Evolutionary conservation across 371 early-diverging fungal genomes (phyloP).

Genomic region (Rhizomucor pusillus): DNA sequence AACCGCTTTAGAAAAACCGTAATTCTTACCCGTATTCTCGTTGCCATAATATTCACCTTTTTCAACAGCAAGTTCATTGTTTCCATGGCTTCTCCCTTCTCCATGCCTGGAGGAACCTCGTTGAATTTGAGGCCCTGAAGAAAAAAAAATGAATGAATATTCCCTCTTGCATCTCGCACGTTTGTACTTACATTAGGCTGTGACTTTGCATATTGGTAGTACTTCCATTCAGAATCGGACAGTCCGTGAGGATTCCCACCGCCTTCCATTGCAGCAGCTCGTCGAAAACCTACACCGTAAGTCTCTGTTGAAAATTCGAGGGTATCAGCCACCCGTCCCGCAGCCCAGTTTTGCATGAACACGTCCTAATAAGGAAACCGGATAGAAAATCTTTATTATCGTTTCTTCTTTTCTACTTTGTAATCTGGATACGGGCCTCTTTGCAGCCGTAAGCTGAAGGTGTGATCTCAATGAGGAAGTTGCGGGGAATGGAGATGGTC

Average conservation of each 20-base stretch:
- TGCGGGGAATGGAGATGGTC: conserved; percentile 69
- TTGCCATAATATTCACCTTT: conserved; percentile 28
- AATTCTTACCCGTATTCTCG: background rate
- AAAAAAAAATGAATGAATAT: background rate
- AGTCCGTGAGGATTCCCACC: conserved; percentile 6
- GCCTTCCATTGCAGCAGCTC: no score
- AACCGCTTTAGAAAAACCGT: background rate
- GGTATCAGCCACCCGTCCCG: no score
- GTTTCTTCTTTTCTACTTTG: no score
- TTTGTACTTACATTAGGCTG: background rate
- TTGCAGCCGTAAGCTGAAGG: conserved; percentile 79
- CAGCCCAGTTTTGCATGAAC: no score
- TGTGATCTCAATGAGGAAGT: conserved; percentile 71
- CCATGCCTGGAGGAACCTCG: conserved; percentile 45
- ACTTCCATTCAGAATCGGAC: conserved; percentile 4
- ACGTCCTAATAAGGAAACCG: no score
- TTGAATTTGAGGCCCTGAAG: conserved; percentile 33
- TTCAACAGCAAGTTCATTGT: conserved; percentile 51
- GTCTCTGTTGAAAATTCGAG: no score
- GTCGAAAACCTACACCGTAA: no score
- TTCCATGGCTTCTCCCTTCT: conserved; percentile 34
- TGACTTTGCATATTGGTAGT: conserved; percentile 3
- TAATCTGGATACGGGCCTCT: conserved; percentile 48
- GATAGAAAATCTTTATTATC: no score
- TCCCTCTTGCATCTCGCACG: background rate